Evolutionary conservation across 768 basidiomycete species (phyloP), one percentile per base, ranked within the genome.

Genomic region (Lentinula raphanica): DNA sequence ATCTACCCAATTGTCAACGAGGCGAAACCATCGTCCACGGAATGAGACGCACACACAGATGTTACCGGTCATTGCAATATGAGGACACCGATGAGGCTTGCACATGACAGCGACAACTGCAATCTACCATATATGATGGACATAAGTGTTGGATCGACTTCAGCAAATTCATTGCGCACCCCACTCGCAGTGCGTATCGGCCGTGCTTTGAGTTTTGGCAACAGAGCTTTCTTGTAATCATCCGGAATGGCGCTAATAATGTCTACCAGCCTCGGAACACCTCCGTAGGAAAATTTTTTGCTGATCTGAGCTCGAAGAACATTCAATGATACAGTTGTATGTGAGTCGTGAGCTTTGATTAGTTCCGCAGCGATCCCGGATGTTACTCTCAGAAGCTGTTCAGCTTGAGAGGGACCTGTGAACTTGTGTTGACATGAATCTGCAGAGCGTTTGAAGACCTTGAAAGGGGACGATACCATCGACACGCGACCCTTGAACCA

Each of bases 71-170:
- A 99, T 97, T 7, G 97, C 97, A 57, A 99, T 98, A 74, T 99
- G 97, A 3, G 97, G 97, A 78, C 97, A 99, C 55, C 97, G 84
- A 78, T 99, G 97, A 1, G 97, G 97, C 68, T 98, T 99, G 77
- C 94, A 96, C 97, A 99, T 99, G n/a, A 99, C 96, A 8, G 97
- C 97, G 13, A 99, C 97, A 23, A 98, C 96, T 15, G 96, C 97
- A 59, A 98, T 95, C 94, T 96, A 60, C 11, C 45, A 56, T 49
- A 51, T 56, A 46, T 8, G 49, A n/a, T 19, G 17, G 19, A 25
- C 23, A 25, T 36, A 6, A 36, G 35, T 36, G 25, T 6, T 3
- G 3, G 4, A 19, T 25, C 29, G 46, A 39, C 39, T 38, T 27
- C 29, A 19, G 38, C 39, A 49, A 40, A 21, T 13, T n/a, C 32